Evolutionary conservation across 345 rosid genomes (phyloP), one percentile per base, ranked within the genome.

Genomic region (Anacardium occidentale): DNA sequence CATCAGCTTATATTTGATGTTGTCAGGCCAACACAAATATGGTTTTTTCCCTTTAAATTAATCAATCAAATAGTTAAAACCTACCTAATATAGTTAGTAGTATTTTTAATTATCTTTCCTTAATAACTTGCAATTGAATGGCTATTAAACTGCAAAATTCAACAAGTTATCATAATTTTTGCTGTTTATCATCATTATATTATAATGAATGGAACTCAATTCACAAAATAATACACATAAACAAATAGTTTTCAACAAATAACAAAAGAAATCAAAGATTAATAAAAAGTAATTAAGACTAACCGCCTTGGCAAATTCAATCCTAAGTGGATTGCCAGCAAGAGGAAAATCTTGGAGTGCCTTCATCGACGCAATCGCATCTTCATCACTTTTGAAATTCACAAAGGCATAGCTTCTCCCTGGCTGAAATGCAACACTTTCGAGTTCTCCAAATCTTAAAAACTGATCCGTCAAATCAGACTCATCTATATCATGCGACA

Each of bases 241-340:
- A 71, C 37, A 61, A n/a, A 47, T 37, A 56, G 7, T 40, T 62
- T 26, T 37, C 20, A 57, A 51, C n/a, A 69, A 47, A 58, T 11
- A 73, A 29, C 5, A 61, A 58, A 58, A 59, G 24, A n/a, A 74
- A 71, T 20, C 68, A 73, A 60, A 76, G 60, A 67, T 64, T 68
- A 81, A 73, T 69, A 71, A 56, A 63, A 59, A 53, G 77, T 75
- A 73, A 71, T 81, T 84, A 82, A 75, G 61, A 94, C 98, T 94
- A 90, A 94, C 97, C 98, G 96, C 90, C 95, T 94, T 94, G 51
- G 97, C 91, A 86, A 89, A 94, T 85, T 94, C 97, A 80, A 94
- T 87, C 82, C 88, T 88, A 79, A 94, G 95, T 51, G 95, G 92
- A 71, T 83, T 92, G 77, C 92, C 97, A 14, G 87, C 83, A 50